A percentile compares a stretch with the other conserved stretches of the same genome.
phyloP scores from a whole-genome alignment of 2,329 filamentous ascomycete genomes.

The Chlorencoelia australis region DNA sequence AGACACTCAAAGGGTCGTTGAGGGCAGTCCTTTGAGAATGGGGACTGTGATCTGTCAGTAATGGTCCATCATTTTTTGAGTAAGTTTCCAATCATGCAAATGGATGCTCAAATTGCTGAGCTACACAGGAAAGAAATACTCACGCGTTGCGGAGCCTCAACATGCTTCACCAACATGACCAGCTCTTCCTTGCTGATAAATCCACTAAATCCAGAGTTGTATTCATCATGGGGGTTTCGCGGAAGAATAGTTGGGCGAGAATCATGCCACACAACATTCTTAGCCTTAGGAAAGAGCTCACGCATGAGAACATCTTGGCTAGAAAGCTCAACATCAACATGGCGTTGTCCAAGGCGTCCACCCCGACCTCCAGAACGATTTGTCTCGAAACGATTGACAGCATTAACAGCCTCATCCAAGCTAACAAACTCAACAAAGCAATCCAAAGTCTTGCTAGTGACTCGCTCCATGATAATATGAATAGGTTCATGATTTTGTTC shows the following conservation, averaged over 20 bases:
- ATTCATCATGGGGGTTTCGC: slow-evolving; percentile 27
- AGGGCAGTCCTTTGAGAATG: slow-evolving; percentile 49
- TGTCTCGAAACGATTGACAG: slow-evolving; percentile 39
- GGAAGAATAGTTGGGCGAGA: slow-evolving; percentile 33
- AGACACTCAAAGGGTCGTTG: slow-evolving; percentile 57
- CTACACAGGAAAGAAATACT: slow-evolving; percentile 24
- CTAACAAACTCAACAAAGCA: slow-evolving; percentile 48
- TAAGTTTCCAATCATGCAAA: no score
- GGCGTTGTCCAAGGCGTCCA: slow-evolving; percentile 45
- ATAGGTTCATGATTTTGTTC: slow-evolving; percentile 43
- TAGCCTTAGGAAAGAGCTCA: slow-evolving; percentile 49
- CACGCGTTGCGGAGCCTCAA: slow-evolving; percentile 51
- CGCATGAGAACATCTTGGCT: slow-evolving; percentile 48
- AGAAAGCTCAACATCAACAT: slow-evolving; percentile 46
- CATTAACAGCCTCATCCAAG: slow-evolving; percentile 41
- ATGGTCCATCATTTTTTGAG: no score
- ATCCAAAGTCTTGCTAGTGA: slow-evolving; percentile 51
- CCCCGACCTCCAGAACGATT: slow-evolving; percentile 30
- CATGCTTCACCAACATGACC: slow-evolving; percentile 53
- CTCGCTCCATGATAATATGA: slow-evolving; percentile 56
- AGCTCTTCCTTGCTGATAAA: slow-evolving; percentile 55
- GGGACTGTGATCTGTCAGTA: slow-evolving; percentile 35
- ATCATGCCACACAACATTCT: slow-evolving; percentile 46
- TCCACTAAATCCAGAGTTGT: slow-evolving; percentile 44
- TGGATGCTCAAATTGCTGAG: no score